Conservation (phyloP, 169 alveolate genomes). For the Eimeria tenella region DNA sequence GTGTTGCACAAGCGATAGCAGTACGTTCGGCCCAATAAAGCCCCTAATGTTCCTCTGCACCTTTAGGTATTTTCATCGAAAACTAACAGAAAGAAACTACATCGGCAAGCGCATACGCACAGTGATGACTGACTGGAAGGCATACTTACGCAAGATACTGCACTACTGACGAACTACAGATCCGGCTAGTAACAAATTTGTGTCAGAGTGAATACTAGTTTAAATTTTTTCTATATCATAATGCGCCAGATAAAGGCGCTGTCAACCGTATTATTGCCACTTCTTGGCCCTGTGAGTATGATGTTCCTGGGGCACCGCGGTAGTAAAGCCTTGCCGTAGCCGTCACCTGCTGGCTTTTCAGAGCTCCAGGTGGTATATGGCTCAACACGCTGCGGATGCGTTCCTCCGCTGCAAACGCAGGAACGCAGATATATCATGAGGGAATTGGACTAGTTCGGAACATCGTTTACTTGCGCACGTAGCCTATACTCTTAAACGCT, state of each 20-base stretch:
- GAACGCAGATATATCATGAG: not conserved
- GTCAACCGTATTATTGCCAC: slow-evolving; percentile 55
- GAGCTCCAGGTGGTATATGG: slow-evolving; percentile 21
- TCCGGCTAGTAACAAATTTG: too few species aligned
- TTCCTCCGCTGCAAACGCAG: slow-evolving; percentile 44
- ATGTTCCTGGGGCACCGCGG: slow-evolving; percentile 35
- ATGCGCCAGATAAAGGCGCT: slow-evolving; percentile 19
- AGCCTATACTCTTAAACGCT: not conserved
- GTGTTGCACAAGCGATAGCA: too few species aligned
- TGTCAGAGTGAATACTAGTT: too few species aligned
- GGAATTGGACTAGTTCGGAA: not conserved
- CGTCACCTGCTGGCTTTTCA: slow-evolving; percentile 3
- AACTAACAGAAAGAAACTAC: too few species aligned
- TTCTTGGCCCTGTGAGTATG: slow-evolving; percentile 48
- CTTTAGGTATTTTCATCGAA: too few species aligned
- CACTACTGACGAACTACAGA: too few species aligned
- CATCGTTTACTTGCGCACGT: not conserved
- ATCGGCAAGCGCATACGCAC: too few species aligned
- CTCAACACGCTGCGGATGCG: slow-evolving; percentile 49
- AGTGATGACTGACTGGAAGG: too few species aligned
- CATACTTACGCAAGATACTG: too few species aligned
- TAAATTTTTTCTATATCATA: not conserved
- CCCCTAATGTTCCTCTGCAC: too few species aligned
- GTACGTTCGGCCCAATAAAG: too few species aligned
- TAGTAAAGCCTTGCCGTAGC: slow-evolving; percentile 44